These are phyloP conservation scores for Colletotrichum sp. DNA, from an alignment of 2,329 filamentous ascomycete species.

Conservation along the genomic window DNA sequence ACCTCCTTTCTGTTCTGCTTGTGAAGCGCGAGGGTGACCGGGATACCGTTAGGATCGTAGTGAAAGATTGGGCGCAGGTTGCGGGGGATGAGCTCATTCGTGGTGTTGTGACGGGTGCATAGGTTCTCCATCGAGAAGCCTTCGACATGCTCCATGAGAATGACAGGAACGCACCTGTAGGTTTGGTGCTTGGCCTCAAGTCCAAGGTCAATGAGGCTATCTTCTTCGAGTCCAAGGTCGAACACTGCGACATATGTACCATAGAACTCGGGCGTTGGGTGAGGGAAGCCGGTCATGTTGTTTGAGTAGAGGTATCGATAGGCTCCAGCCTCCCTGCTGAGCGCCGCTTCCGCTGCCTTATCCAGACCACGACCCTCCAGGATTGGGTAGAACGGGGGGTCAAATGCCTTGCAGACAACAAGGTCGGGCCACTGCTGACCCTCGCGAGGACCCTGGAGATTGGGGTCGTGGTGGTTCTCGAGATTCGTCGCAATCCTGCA, in stretches of 20 bases:
- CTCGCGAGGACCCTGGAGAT: not conserved
- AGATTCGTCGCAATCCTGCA: not conserved
- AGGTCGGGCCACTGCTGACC: not conserved
- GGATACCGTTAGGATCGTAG: not conserved
- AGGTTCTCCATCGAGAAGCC: not conserved
- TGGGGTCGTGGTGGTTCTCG: not conserved
- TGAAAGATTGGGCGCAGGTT: not conserved
- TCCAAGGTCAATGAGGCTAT: not conserved
- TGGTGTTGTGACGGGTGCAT: not conserved
- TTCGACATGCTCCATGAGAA: not conserved
- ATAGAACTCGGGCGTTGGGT: not conserved
- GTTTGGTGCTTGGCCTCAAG: not conserved
- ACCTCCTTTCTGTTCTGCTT: not conserved
- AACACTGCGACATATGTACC: not conserved
- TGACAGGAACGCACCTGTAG: not conserved
- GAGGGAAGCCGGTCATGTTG: not conserved
- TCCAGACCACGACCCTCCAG: not conserved
- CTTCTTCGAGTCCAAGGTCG: fast-evolving
- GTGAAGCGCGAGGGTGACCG: not conserved
- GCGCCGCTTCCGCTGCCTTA: not conserved
- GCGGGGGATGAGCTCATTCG: not conserved
- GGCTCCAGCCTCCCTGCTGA: not conserved
- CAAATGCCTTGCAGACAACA: not conserved
- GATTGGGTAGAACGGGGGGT: not conserved
- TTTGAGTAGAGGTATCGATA: not conserved